Conservation (phyloP, 441 rosid genomes). For the Bocquillonia castaneifolia region DNA sequence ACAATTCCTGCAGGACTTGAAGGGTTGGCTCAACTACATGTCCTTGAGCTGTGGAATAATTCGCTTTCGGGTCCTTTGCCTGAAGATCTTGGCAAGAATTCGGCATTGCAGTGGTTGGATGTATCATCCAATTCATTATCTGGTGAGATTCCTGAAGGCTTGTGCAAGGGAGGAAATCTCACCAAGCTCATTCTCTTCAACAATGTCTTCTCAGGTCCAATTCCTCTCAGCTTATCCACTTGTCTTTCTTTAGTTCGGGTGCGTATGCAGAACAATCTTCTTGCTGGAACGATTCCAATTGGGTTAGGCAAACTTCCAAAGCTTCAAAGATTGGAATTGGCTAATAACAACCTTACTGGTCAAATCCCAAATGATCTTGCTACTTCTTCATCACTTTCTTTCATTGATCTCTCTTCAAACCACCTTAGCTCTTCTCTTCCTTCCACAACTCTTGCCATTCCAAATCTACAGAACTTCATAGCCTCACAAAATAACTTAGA, state of each 20-base stretch:
- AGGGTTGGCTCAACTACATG: slow-evolving; percentile 42
- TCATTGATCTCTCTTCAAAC: slow-evolving; percentile 71
- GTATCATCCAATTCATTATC: slow-evolving; percentile 74
- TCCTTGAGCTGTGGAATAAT: slow-evolving; percentile 85
- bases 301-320: slow-evolving; percentile 72
- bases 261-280: slow-evolving; percentile 73
- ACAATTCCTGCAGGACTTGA: slow-evolving; percentile 51
- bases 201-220: slow-evolving; percentile 73
- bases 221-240: slow-evolving; percentile 48
- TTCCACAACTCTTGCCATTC: slow-evolving; percentile 66
- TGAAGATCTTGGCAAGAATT: slow-evolving; percentile 56
- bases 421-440: slow-evolving; percentile 57
- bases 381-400: slow-evolving; percentile 64
- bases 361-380: slow-evolving; percentile 64
- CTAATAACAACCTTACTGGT: slow-evolving; percentile 67
- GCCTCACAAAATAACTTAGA: slow-evolving; percentile 50
- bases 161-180: slow-evolving; percentile 71
- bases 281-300: slow-evolving; percentile 63
- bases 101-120: slow-evolving; percentile 77
- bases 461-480: slow-evolving; percentile 59
- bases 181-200: slow-evolving; percentile 85
- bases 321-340: slow-evolving; percentile 73
- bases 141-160: slow-evolving; percentile 56
- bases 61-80: slow-evolving; percentile 71
- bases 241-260: slow-evolving; percentile 70